phyloP scores from a whole-genome alignment of 192 early-diverging fungal genomes.

The Gigaspora rosea region DNA sequence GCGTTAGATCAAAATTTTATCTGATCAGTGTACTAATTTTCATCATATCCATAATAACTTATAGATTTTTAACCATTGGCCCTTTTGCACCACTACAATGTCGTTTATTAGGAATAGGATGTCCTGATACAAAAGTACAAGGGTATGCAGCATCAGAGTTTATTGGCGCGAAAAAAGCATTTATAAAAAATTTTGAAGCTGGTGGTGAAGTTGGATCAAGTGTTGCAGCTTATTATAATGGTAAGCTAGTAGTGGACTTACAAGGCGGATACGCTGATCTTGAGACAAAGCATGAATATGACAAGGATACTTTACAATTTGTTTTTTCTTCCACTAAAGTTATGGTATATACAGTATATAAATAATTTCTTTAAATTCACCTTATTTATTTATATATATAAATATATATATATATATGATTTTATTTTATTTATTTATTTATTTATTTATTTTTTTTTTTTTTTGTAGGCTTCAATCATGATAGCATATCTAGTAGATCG shows the following conservation, averaged over 20 bases:
- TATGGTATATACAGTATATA: conserved; percentile 41
- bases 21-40: too few species aligned
- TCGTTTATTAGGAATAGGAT: conserved; percentile 7
- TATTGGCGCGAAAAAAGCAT: not conserved
- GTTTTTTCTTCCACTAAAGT: conserved; percentile 67
- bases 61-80: not conserved
- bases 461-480: conserved; percentile 46
- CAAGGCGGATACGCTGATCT: conserved; percentile 58
- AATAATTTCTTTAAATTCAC: not conserved
- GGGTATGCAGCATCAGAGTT: conserved; percentile 9
- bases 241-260: conserved; percentile 31
- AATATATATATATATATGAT: too few species aligned
- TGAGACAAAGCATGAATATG: conserved; percentile 41
- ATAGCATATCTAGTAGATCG: conserved; percentile 61
- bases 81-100: conserved; percentile 20
- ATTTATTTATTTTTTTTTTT: too few species aligned
- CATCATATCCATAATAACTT: too few species aligned
- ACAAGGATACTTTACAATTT: conserved; percentile 60
- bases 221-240: conserved; percentile 48
- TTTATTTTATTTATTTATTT: too few species aligned
- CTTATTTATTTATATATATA: not conserved
- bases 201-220: conserved; percentile 51
- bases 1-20: too few species aligned
- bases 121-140: not conserved
- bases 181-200: conserved; percentile 12